phyloP scores from a whole-genome alignment of 2,329 filamentous ascomycete species.

The Metarhizium anisopliae region DNA sequence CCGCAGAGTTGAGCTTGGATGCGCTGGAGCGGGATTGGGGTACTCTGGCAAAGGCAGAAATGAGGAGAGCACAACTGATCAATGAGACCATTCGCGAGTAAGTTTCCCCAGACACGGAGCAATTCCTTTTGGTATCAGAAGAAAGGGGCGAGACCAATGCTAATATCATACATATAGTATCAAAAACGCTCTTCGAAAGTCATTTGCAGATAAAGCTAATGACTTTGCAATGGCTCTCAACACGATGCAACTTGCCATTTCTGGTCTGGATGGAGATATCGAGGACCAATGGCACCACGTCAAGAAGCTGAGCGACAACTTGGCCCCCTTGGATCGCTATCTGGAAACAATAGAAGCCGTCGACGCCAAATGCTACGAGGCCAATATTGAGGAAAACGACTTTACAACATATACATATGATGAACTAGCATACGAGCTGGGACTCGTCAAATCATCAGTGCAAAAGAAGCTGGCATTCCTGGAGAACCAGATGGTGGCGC shows the following conservation, averaged over 20 bases:
- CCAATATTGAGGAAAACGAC: conserved; percentile 98
- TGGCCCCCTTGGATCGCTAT: conserved; percentile 85
- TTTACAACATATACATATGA: conserved; percentile 99
- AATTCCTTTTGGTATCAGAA: neutral
- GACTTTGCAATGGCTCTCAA: conserved; percentile 94
- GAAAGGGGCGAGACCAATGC: conserved; percentile 2
- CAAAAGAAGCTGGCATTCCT: conserved; percentile 95
- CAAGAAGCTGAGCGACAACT: conserved; percentile 71
- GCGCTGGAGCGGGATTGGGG: conserved; percentile 78
- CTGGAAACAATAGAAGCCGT: conserved; percentile 78
- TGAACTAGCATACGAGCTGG: conserved; percentile 87
- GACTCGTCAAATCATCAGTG: conserved; percentile 82
- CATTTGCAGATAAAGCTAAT: conserved; percentile 96
- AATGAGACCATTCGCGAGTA: conserved; percentile 96
- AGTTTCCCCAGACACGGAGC: conserved; percentile 20
- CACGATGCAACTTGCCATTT: conserved; percentile 89
- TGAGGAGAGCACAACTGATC: conserved; percentile 82
- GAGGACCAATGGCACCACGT: conserved; percentile 91
- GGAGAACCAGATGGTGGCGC: conserved; percentile 96
- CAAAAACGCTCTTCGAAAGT: conserved; percentile 86
- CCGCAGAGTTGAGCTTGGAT: conserved; percentile 71
- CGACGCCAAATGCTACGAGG: conserved; percentile 84
- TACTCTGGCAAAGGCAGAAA: conserved; percentile 71
- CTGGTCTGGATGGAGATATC: conserved; percentile 92
- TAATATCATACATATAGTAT: conserved; percentile 47